These are phyloP conservation scores for Bruguiera parviflora DNA, from an alignment of 345 rosid species.

Conservation along the genomic window DNA sequence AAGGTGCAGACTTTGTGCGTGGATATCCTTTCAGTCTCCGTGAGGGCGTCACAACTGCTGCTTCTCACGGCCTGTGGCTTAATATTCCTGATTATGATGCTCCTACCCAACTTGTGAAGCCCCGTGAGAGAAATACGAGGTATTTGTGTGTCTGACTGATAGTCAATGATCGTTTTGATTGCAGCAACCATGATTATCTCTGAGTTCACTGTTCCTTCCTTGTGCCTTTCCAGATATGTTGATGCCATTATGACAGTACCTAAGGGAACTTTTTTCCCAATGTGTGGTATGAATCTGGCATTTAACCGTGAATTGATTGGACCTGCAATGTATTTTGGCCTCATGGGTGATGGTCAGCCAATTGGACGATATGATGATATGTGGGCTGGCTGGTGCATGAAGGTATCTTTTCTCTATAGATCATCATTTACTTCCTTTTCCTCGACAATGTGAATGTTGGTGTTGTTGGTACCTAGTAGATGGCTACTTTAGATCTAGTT, in stretches of 20 bases:
- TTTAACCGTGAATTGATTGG: slow-evolving; percentile 51
- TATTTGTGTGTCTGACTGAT: slow-evolving; percentile 8
- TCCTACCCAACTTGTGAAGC: slow-evolving; percentile 56
- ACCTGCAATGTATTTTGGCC: slow-evolving; percentile 61
- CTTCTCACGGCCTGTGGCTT: slow-evolving; percentile 58
- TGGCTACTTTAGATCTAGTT: background rate
- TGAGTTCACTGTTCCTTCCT: background rate
- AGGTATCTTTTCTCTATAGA: slow-evolving; percentile 25
- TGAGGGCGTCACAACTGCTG: slow-evolving; percentile 38
- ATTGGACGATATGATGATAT: slow-evolving; percentile 53
- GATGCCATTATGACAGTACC: slow-evolving; percentile 47
- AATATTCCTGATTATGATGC: slow-evolving; percentile 53
- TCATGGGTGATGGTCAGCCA: slow-evolving; percentile 56
- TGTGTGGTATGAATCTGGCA: slow-evolving; percentile 55
- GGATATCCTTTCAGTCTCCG: slow-evolving; percentile 50
- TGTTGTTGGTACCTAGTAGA: too few relatives aligned
- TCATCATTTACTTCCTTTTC: background rate
- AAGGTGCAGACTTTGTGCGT: slow-evolving; percentile 47
- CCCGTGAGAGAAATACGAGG: slow-evolving; percentile 44
- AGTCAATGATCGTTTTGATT: background rate
- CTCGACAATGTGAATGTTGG: background rate
- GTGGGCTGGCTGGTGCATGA: slow-evolving; percentile 67
- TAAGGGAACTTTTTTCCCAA: slow-evolving; percentile 49
- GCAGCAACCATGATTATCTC: background rate
- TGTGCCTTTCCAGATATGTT: slow-evolving; percentile 36